Base-by-base conservation (phyloP, 2,329 filamentous ascomycete genomes). In the Colletotrichum sp. region DNA sequence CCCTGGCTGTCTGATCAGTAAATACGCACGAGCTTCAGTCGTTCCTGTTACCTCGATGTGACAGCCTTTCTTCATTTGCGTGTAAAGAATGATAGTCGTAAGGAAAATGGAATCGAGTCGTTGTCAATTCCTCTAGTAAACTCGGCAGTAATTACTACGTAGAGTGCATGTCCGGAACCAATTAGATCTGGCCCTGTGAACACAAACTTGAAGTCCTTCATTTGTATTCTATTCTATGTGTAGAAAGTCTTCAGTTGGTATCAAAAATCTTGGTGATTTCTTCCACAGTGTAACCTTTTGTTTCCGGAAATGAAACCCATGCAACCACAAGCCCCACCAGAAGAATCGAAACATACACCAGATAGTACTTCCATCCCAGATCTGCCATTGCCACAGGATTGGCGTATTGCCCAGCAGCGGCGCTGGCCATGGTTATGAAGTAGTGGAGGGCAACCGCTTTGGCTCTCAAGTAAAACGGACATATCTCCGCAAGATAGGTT, bases 251-350 rank as follows among this genome's bases (percentile, higher is more conserved):
- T 49, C 39, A 52, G n/a, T 52, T 52, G 44, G 44, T 65, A 26
- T 89, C 89, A 79, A 92, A 92, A 3, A 92, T 82, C 26, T 89
- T 78, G 78, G 91, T 89, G 75, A 92, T 91, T 69, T 91, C 90
- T 78, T 92, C 90, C 3, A 92, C 72, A 0, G 82, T 78, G 28
- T 79, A 81, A n/a, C 88, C 85, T 77, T 89, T 89, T 0, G 89
- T 90, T 81, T 90, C 88, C 24, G 86, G 87, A 79, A 91, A 92
- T 77, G 77, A 79, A 1, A 78, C 77, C 21, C 80, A 83, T 4
- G 79, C 79, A 68, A 90, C 80, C 57, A 91, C 87, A 78, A 85
- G 89, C 66, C 92, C 86, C 0, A 87, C 86, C 0, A 84, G 82
- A 5, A 88, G 72, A 1, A 86, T 84, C 9, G 84, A 86, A 59